Percentiles rank a stretch among this genome's conserved stretches.
phyloP scores from a whole-genome alignment of 164 flowering plant species.

The Piper longum region DNA sequence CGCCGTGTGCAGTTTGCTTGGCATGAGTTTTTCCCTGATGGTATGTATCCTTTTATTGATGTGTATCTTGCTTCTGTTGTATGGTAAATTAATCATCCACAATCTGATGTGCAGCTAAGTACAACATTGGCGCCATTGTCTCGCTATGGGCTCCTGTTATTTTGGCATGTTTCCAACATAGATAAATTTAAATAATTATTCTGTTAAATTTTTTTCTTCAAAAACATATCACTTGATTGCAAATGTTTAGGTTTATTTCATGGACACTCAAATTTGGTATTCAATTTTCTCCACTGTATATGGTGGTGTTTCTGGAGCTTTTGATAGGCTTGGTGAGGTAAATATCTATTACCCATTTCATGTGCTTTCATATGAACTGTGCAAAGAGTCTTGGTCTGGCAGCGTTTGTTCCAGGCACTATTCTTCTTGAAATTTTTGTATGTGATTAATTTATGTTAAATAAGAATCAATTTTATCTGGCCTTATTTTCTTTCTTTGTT shows the following conservation, averaged over 20 bases:
- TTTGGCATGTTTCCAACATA: constrained; percentile 30
- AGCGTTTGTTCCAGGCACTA: too few relatives aligned
- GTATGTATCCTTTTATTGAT: constrained; percentile 20
- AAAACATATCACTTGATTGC: neutral
- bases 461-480: too few relatives aligned
- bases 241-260: constrained; percentile 70
- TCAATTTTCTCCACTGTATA: constrained; percentile 67
- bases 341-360: neutral
- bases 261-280: constrained; percentile 99
- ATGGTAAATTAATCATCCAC: neutral
- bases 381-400: too few relatives aligned
- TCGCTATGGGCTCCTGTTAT: constrained; percentile 89
- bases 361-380: neutral
- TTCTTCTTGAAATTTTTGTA: too few relatives aligned
- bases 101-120: constrained; percentile 39
- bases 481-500: too few relatives aligned
- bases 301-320: constrained; percentile 89
- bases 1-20: constrained; percentile 44
- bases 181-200: constrained; percentile 1
- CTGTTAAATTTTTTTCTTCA: neutral
- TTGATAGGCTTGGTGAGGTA: constrained; percentile 95
- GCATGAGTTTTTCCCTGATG: constrained; percentile 94
- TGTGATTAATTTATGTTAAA: too few relatives aligned
- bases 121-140: constrained; percentile 66
- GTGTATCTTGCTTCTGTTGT: neutral